Conservation (phyloP, 192 early-diverging fungal genomes). For the Backusella sp. region DNA sequence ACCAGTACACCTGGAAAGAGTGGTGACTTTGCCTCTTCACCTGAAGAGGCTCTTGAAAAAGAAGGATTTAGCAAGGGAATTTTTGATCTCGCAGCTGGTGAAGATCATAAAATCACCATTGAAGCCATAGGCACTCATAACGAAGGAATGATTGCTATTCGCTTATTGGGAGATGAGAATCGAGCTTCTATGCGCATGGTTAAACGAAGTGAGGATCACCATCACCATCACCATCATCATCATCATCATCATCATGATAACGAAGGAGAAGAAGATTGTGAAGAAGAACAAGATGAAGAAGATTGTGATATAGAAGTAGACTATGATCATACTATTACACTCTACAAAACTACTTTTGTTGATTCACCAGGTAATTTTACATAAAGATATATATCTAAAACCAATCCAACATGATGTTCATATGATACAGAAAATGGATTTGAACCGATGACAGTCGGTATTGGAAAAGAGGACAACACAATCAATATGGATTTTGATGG, state of each 20-base stretch:
- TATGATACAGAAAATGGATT: no score
- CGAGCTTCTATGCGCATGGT: not conserved
- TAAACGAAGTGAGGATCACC: not conserved
- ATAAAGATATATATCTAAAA: not conserved
- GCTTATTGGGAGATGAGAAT: conserved; percentile 3
- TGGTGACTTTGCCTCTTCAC: conserved; percentile 25
- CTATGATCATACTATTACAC: not conserved
- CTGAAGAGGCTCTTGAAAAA: conserved; percentile 26
- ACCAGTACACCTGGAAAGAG: not conserved
- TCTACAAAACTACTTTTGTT: not conserved
- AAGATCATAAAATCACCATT: conserved; percentile 31
- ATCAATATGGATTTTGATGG: no score
- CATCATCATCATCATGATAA: conserved; percentile 1
- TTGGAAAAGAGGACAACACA: no score
- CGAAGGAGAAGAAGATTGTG: not conserved
- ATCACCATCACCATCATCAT: not conserved
- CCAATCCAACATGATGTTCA: not conserved
- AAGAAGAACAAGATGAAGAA: not conserved
- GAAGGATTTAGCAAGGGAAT: conserved; percentile 27
- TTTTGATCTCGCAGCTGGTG: conserved; percentile 15
- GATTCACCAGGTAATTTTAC: not conserved
- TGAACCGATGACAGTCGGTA: no score
- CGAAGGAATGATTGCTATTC: conserved; percentile 25
- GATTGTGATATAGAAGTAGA: not conserved
- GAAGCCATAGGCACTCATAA: conserved; percentile 23